These are phyloP conservation scores for Coniochaeta hoffmannii DNA, from an alignment of 2,329 filamentous ascomycete genomes.

Conservation along the genomic window DNA sequence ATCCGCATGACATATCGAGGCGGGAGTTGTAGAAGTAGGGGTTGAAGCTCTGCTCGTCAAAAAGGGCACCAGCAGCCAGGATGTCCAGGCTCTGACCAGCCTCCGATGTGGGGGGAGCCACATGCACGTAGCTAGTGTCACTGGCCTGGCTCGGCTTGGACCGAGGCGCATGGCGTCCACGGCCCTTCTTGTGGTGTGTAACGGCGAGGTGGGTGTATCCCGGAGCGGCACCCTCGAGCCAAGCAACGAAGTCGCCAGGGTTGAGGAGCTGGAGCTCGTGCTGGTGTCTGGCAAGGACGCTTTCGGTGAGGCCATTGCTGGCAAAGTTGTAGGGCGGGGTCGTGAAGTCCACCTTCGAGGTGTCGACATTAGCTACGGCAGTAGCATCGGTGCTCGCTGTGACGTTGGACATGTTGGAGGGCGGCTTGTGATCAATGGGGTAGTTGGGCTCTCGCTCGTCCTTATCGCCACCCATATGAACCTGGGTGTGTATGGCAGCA, in stretches of 20 bases:
- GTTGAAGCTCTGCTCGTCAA: constrained; percentile 1
- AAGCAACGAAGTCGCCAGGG: constrained; percentile 6
- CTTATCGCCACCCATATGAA: background rate
- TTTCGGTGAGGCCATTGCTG: constrained; percentile 5
- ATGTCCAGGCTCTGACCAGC: constrained; percentile 3
- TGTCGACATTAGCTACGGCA: constrained; percentile 9
- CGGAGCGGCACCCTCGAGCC: constrained; percentile 8
- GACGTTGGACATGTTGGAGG: background rate
- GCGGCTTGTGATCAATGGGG: constrained; percentile 5
- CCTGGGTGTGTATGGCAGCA: background rate
- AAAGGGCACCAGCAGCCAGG: constrained; percentile 6
- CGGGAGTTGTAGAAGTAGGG: background rate
- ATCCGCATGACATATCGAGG: background rate
- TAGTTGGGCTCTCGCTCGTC: background rate
- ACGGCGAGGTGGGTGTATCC: background rate
- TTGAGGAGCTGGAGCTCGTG: constrained; percentile 3
- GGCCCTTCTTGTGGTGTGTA: background rate
- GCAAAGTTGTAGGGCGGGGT: background rate
- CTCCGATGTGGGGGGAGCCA: background rate
- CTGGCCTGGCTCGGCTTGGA: constrained; percentile 8
- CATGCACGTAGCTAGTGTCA: constrained; percentile 2
- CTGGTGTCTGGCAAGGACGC: constrained; percentile 7
- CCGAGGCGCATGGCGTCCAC: background rate
- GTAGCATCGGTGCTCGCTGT: constrained; percentile 7
- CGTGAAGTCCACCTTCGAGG: constrained; percentile 7